Conservation (phyloP, 345 rosid genomes). For the Salix caprea region DNA sequence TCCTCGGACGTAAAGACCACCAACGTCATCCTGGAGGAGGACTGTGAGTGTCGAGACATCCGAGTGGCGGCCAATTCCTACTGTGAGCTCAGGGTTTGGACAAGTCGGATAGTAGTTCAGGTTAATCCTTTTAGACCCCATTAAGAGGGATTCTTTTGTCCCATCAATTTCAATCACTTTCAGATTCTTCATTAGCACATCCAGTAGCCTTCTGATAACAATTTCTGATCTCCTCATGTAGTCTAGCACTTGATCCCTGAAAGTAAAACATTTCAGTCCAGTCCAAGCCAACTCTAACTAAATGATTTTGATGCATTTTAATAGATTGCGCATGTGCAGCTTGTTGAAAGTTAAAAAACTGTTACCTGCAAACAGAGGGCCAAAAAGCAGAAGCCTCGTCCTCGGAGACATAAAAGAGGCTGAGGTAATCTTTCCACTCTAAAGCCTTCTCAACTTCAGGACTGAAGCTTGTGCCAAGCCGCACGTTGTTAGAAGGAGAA, state of each 20-base stretch:
- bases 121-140: constrained; percentile 38
- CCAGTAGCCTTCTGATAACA: not conserved
- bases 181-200: not conserved
- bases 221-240: not conserved
- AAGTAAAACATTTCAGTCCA: constrained; percentile 5
- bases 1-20: constrained; percentile 42
- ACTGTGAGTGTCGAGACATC: constrained; percentile 36
- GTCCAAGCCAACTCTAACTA: not conserved
- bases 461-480: constrained; percentile 39
- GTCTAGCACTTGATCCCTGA: not conserved
- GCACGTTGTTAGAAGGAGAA: constrained; percentile 25
- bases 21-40: constrained; percentile 38
- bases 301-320: not conserved
- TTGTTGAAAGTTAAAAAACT: not conserved
- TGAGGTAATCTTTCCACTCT: constrained; percentile 53
- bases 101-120: constrained; percentile 41
- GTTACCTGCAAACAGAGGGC: constrained; percentile 45
- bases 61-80: constrained; percentile 39
- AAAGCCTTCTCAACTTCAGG: constrained; percentile 43
- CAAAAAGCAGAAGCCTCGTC: constrained; percentile 37
- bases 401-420: constrained; percentile 46
- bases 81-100: constrained; percentile 43
- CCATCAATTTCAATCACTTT: not conserved
- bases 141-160: constrained; percentile 27
- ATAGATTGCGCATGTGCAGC: not conserved